These are phyloP conservation scores for Protostelium mycophagum DNA, from an alignment of 78 protist genomes.

Conservation along the genomic window DNA sequence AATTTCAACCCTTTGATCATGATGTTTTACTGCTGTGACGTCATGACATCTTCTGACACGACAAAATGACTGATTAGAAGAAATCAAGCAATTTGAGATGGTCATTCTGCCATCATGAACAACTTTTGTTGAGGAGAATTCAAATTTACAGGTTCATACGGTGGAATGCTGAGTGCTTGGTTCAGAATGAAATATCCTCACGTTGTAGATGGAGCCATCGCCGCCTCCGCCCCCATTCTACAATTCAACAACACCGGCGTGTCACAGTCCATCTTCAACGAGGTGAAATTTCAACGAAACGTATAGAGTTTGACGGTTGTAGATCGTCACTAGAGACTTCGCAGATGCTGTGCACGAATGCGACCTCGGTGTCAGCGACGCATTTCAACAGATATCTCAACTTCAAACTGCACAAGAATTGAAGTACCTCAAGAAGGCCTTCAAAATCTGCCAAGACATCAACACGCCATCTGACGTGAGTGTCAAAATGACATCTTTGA, in stretches of 20 bases:
- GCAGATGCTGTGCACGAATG: slow-evolving; percentile 32
- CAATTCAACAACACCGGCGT: slow-evolving; percentile 30
- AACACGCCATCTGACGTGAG: background rate
- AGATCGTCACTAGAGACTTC: slow-evolving; percentile 40
- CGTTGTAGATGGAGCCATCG: slow-evolving; percentile 51
- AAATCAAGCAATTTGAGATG: too few species aligned
- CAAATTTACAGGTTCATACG: slow-evolving; percentile 59
- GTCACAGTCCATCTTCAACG: slow-evolving; percentile 21
- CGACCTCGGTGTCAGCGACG: slow-evolving; percentile 17
- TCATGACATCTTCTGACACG: too few species aligned
- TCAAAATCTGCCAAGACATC: slow-evolving; percentile 27
- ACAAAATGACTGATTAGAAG: too few species aligned
- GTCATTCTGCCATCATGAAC: background rate
- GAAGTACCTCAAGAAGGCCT: slow-evolving; percentile 1
- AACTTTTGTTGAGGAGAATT: slow-evolving; percentile 21
- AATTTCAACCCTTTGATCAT: too few species aligned
- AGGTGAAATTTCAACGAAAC: background rate
- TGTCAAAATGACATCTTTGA: background rate
- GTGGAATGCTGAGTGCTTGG: slow-evolving; percentile 53
- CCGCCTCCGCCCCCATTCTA: slow-evolving; percentile 65
- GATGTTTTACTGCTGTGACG: too few species aligned
- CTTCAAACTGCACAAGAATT: background rate
- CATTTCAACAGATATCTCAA: slow-evolving; percentile 17
- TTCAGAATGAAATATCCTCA: slow-evolving; percentile 39
- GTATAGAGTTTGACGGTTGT: background rate